A percentile compares a stretch with the other conserved stretches of the same genome.
Conservation (phyloP, 2,329 filamentous ascomycete species). For the Trichoderma sp. region DNA sequence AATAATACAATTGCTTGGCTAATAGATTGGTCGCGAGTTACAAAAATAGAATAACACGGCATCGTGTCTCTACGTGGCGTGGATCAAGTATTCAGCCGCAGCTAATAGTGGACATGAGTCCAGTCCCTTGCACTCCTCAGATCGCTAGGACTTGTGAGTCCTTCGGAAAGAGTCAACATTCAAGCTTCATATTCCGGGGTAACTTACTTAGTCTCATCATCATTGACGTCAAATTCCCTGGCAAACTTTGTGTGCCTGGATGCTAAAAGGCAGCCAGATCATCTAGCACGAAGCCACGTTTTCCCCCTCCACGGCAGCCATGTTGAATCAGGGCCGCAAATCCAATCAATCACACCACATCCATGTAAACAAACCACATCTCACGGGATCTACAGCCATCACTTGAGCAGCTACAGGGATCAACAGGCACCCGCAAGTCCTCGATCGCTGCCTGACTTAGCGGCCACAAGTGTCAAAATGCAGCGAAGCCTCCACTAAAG, state of each 20-base stretch:
- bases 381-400: not conserved
- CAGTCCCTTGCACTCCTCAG: not conserved
- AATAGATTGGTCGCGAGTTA: not conserved
- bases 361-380: not conserved
- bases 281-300: constrained; percentile 9
- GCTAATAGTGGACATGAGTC: not conserved
- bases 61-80: not conserved
- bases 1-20: not conserved
- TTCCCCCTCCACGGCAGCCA: not conserved
- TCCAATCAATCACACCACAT: not conserved
- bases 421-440: constrained; percentile 11
- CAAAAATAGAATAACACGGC: not conserved
- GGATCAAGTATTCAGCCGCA: not conserved
- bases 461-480: not conserved
- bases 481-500: not conserved
- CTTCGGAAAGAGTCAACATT: not conserved
- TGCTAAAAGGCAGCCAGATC: not conserved
- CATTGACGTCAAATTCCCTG: not conserved
- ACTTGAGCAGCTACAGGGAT: not conserved
- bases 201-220: not conserved
- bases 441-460: constrained; percentile 14
- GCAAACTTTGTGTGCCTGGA: not conserved
- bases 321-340: not conserved
- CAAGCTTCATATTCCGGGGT: not conserved
- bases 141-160: not conserved